phyloP scores from a whole-genome alignment of 164 flowering plant species.

The Aristolochia californica region DNA sequence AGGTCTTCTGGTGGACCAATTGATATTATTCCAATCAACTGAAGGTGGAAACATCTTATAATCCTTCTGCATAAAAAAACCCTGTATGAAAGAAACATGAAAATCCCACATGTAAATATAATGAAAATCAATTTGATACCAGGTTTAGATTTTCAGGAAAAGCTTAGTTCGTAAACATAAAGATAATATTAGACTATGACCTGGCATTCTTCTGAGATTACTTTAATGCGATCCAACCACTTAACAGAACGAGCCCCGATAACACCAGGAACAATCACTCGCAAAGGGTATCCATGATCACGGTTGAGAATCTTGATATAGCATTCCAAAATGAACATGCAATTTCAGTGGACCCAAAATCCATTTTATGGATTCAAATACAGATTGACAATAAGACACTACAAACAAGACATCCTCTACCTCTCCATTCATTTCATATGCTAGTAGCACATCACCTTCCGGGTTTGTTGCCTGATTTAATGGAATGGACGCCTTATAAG shows the following conservation, averaged over 20 bases:
- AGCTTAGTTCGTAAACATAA: not conserved
- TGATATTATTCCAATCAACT: slow-evolving; percentile 88
- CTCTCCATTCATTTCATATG: slow-evolving; percentile 99
- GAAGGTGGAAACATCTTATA: slow-evolving; percentile 99
- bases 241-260: slow-evolving; percentile 98
- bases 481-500: slow-evolving; percentile 96
- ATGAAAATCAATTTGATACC: not conserved
- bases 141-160: no score
- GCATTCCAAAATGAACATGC: slow-evolving; percentile 1
- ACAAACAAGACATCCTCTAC: slow-evolving; percentile 20
- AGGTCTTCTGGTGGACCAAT: slow-evolving; percentile 83
- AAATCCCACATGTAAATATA: not conserved
- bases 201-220: slow-evolving; percentile 88
- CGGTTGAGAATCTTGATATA: slow-evolving; percentile 62
- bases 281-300: slow-evolving; percentile 93
- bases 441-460: slow-evolving; percentile 86
- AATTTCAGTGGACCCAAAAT: slow-evolving; percentile 5
- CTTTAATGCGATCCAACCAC: slow-evolving; percentile 76
- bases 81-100: slow-evolving; percentile 34
- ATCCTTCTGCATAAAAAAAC: slow-evolving; percentile 98
- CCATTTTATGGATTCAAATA: not conserved
- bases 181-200: slow-evolving; percentile 17
- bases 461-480: slow-evolving; percentile 80
- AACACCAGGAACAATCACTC: slow-evolving; percentile 87
- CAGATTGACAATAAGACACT: not conserved